These are phyloP conservation scores for Phanerochaete carnosa DNA, from an alignment of 768 basidiomycete genomes.

Conservation along the genomic window DNA sequence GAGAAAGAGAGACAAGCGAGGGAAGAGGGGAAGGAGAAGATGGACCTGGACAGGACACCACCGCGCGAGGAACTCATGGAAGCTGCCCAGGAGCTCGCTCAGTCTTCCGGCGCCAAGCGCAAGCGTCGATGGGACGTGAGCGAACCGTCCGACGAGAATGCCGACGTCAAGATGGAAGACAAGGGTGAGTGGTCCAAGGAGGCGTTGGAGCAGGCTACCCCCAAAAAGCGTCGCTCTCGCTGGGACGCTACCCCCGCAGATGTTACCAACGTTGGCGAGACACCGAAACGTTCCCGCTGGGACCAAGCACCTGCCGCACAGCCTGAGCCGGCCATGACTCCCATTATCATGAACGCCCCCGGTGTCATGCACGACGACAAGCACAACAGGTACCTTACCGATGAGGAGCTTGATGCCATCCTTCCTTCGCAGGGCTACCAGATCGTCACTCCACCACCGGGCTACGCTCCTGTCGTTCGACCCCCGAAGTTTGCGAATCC, in stretches of 20 bases:
- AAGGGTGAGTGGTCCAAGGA: constrained; percentile 78
- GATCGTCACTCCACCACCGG: constrained; percentile 91
- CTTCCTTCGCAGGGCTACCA: constrained; percentile 84
- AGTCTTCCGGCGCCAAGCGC: constrained; percentile 54
- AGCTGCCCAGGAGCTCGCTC: constrained; percentile 65
- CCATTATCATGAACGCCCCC: constrained; percentile 87
- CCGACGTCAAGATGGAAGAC: constrained; percentile 55
- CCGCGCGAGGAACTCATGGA: constrained; percentile 77
- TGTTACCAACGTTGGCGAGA: constrained; percentile 48
- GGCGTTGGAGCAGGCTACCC: constrained; percentile 65
- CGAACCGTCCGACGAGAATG: constrained; percentile 54
- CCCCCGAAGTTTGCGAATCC: constrained; percentile 51
- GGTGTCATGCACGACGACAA: constrained; percentile 87
- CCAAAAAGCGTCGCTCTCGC: constrained; percentile 90
- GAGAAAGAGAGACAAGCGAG: constrained; percentile 80
- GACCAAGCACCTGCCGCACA: constrained; percentile 82
- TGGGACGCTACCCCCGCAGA: constrained; percentile 95
- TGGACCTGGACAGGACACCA: constrained; percentile 91
- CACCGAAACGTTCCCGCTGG: constrained; percentile 93
- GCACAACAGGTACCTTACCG: constrained; percentile 92
- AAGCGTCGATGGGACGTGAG: constrained; percentile 83
- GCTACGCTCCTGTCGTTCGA: constrained; percentile 78
- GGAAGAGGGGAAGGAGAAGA: constrained; percentile 70
- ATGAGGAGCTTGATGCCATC: constrained; percentile 92
- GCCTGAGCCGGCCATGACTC: constrained; percentile 64